Evolutionary conservation across 2,329 filamentous ascomycete genomes (phyloP).

Genomic region (Stylonectria norvegica): DNA sequence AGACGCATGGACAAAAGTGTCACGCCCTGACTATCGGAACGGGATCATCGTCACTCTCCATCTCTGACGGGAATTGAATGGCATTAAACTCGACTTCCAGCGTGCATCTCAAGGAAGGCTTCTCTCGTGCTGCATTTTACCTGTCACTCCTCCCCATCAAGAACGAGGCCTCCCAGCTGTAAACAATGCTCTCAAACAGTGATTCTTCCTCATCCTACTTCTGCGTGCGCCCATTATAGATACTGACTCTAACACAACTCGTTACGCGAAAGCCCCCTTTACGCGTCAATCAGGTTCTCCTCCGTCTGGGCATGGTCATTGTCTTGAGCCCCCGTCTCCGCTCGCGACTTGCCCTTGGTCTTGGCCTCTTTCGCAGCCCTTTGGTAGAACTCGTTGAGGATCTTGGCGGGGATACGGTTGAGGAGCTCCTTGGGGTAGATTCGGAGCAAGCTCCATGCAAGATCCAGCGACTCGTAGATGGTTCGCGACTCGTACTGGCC

Average conservation of each 20-base stretch:
- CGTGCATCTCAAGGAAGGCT: constrained; percentile 26
- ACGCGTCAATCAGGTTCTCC: constrained; percentile 61
- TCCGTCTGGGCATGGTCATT: constrained; percentile 44
- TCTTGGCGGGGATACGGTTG: constrained; percentile 85
- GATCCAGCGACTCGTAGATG: constrained; percentile 90
- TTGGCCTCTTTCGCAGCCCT: constrained; percentile 61
- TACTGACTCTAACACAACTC: constrained; percentile 25
- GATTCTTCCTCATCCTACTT: constrained; percentile 19
- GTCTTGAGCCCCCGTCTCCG: constrained; percentile 38
- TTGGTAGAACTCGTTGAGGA: constrained; percentile 80
- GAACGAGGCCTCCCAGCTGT: constrained; percentile 15
- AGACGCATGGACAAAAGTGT: neutral
- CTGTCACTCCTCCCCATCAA: constrained; percentile 9
- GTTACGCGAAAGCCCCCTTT: too few relatives aligned
- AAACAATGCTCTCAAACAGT: constrained; percentile 24
- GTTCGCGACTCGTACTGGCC: constrained; percentile 86
- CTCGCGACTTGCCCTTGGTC: constrained; percentile 57
- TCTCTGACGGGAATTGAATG: constrained; percentile 21
- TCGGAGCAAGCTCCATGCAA: constrained; percentile 92
- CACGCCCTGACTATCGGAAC: neutral
- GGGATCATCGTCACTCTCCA: neutral
- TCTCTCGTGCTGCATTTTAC: constrained; percentile 18
- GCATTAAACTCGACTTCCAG: constrained; percentile 32
- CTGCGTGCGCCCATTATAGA: constrained; percentile 24
- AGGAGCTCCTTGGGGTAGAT: constrained; percentile 98